These are phyloP conservation scores for Calocybe gangraenosa DNA, from an alignment of 768 basidiomycete species.

Conservation along the genomic window DNA sequence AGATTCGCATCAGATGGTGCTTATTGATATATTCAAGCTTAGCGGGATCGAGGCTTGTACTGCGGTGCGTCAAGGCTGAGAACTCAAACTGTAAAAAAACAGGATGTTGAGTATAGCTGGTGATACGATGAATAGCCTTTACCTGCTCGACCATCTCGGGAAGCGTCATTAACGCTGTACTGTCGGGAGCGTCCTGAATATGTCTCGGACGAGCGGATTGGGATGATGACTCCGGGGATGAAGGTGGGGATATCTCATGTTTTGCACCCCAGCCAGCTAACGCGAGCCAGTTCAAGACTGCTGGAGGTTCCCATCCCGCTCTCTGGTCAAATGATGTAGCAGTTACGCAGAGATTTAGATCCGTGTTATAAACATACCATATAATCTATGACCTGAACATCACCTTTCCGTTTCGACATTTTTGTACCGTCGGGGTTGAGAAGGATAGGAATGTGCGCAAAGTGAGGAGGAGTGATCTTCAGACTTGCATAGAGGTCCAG, in stretches of 20 bases:
- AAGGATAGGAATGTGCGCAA: conserved; percentile 88
- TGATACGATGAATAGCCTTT: conserved; percentile 7
- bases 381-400: conserved; percentile 83
- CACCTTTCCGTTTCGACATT: conserved; percentile 92
- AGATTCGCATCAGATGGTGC: conserved; percentile 64
- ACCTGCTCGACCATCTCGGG: conserved; percentile 66
- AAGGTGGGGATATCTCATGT: conserved; percentile 24
- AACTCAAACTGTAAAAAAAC: conserved; percentile 62
- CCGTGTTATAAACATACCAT: conserved; percentile 46
- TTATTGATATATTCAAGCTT: conserved; percentile 91
- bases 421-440: conserved; percentile 89
- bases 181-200: conserved; percentile 51
- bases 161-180: conserved; percentile 57
- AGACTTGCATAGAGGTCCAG: conserved; percentile 84
- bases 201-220: conserved; percentile 15
- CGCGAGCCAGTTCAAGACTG: conserved; percentile 90
- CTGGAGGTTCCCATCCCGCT: conserved; percentile 86
- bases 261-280: conserved; percentile 89
- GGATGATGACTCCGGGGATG: conserved; percentile 18
- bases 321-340: conserved; percentile 36
- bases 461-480: conserved; percentile 65
- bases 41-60: conserved; percentile 70
- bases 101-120: not conserved
- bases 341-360: not conserved
- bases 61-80: conserved; percentile 70